These are phyloP conservation scores for Pseudonitzschia multiseries DNA, from an alignment of 108 stramenopile species.

Conservation along the genomic window DNA sequence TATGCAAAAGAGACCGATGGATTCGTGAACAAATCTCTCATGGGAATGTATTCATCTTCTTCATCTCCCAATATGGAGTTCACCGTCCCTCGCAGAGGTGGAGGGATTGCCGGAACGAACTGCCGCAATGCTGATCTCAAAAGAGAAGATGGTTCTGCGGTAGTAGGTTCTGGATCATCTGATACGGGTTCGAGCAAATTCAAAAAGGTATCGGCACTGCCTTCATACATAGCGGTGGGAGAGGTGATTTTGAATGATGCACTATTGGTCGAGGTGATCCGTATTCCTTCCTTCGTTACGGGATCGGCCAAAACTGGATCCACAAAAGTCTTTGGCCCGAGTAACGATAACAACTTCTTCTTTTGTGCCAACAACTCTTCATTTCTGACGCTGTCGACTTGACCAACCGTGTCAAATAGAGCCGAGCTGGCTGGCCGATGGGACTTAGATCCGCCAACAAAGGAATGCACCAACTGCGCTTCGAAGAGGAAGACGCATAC, in stretches of 20 bases:
- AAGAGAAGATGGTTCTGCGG: constrained; percentile 17
- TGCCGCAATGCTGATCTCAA: constrained; percentile 19
- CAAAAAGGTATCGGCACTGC: constrained; percentile 63
- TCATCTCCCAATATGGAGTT: constrained; percentile 26
- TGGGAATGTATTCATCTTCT: constrained; percentile 28
- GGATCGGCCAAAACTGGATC: constrained; percentile 79
- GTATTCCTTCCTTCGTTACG: constrained; percentile 64
- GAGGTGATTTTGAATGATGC: constrained; percentile 38
- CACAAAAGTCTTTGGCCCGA: constrained; percentile 22
- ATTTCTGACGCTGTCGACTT: neutral
- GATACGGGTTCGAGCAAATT: constrained; percentile 62
- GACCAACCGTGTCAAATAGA: neutral
- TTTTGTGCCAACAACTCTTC: constrained; percentile 29
- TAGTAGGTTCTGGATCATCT: constrained; percentile 14
- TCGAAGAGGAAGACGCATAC: neutral
- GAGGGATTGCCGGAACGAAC: constrained; percentile 57
- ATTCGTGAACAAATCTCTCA: constrained; percentile 85
- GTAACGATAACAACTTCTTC: constrained; percentile 33
- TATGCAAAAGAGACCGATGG: constrained; percentile 90
- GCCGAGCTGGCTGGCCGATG: neutral
- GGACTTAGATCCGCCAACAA: neutral
- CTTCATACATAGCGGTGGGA: constrained; percentile 41
- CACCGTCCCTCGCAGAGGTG: constrained; percentile 59
- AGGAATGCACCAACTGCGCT: neutral
- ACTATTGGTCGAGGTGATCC: constrained; percentile 26